phyloP scores from a whole-genome alignment of 2,329 filamentous ascomycete genomes.

The Cladosporium sp. region DNA sequence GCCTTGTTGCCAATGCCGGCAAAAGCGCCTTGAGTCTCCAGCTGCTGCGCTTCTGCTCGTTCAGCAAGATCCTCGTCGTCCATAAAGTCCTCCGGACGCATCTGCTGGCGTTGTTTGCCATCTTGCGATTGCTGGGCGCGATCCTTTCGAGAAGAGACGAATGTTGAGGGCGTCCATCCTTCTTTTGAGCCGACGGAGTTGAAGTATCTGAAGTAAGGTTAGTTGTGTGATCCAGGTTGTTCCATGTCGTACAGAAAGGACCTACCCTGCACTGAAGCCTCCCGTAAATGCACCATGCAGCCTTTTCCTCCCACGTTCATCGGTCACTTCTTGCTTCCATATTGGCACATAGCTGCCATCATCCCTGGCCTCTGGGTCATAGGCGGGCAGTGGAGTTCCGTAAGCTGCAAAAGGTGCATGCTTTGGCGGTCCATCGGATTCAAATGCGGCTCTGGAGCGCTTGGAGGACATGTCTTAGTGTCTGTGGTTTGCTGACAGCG shows the following conservation, averaged over 20 bases:
- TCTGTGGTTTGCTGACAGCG: slow-evolving; percentile 23
- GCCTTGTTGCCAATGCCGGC: slow-evolving; percentile 68
- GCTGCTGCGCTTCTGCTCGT: slow-evolving; percentile 68
- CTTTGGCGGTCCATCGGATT: slow-evolving; percentile 57
- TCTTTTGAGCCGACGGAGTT: slow-evolving; percentile 98
- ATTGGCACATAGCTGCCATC: slow-evolving; percentile 88
- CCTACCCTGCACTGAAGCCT: slow-evolving; percentile 91
- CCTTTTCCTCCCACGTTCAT: slow-evolving; percentile 84
- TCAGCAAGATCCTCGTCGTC: slow-evolving; percentile 93
- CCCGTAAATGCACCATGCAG: slow-evolving; percentile 96
- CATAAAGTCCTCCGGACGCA: slow-evolving; percentile 89
- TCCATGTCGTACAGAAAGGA: slow-evolving; percentile 6
- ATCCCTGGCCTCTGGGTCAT: slow-evolving; percentile 72
- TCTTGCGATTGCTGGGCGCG: slow-evolving; percentile 59
- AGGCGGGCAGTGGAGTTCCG: slow-evolving; percentile 77
- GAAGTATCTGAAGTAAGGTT: slow-evolving; percentile 65
- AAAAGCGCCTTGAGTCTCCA: slow-evolving; percentile 72
- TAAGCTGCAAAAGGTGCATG: slow-evolving; percentile 73
- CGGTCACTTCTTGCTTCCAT: slow-evolving; percentile 98
- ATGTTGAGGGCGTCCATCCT: slow-evolving; percentile 90
- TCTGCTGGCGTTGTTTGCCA: slow-evolving; percentile 46
- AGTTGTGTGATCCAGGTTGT: background rate
- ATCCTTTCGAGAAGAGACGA: slow-evolving; percentile 81
- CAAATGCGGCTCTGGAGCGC: slow-evolving; percentile 72
- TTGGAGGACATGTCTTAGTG: slow-evolving; percentile 65